Conservation (phyloP, 2,329 filamentous ascomycete species). For the Colletotrichum tabaci region DNA sequence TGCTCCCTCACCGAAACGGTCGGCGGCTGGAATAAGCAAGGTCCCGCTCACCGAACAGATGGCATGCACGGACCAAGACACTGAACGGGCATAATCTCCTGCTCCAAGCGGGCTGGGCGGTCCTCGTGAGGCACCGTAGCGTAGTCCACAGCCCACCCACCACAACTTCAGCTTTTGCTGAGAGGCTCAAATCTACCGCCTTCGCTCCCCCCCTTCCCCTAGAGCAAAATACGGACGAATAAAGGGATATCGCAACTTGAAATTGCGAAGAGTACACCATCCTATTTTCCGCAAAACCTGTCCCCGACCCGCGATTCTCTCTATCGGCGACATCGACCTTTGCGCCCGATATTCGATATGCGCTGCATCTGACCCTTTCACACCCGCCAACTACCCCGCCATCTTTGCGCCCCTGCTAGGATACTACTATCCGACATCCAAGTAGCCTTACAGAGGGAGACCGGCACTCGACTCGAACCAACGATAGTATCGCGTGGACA, state of each 20-base stretch:
- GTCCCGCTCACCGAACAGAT: constrained; percentile 12
- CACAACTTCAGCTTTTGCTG: constrained; percentile 41
- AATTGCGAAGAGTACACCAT: constrained; percentile 7
- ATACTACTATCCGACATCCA: constrained; percentile 28
- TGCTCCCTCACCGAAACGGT: not conserved
- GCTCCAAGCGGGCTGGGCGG: constrained; percentile 37
- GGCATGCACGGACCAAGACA: constrained; percentile 17
- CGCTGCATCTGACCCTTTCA: constrained; percentile 35
- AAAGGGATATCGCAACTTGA: constrained; percentile 20
- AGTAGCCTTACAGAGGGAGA: constrained; percentile 13
- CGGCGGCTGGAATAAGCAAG: constrained; percentile 13
- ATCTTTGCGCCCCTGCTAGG: constrained; percentile 36
- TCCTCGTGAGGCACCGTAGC: constrained; percentile 37
- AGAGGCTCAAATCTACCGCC: constrained; percentile 36
- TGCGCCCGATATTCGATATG: constrained; percentile 39
- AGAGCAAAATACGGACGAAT: constrained; percentile 12
- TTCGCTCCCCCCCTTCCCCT: constrained; percentile 21
- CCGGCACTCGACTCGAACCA: constrained; percentile 13
- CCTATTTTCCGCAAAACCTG: constrained; percentile 12
- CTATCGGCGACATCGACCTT: constrained; percentile 7
- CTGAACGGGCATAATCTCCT: constrained; percentile 35
- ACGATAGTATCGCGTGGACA: constrained; percentile 26
- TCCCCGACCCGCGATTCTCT: constrained; percentile 1
- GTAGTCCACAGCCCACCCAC: constrained; percentile 39
- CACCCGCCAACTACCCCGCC: constrained; percentile 37